Evolutionary conservation across 345 rosid species (phyloP).

Genomic region (Gossypium raimondii): DNA sequence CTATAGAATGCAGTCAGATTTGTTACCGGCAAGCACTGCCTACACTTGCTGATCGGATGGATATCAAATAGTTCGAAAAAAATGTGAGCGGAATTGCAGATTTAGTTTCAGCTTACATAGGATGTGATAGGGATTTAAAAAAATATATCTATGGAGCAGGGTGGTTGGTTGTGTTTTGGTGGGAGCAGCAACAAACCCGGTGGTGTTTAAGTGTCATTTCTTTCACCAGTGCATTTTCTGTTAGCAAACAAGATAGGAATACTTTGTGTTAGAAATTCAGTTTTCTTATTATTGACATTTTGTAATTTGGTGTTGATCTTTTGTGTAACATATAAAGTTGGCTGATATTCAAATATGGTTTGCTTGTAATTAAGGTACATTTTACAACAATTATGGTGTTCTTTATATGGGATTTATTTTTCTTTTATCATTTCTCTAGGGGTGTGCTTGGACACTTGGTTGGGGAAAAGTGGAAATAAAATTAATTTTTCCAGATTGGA

Average conservation of each 20-base stretch:
- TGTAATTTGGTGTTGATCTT: slow-evolving; percentile 11
- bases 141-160: background rate
- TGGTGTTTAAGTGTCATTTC: background rate
- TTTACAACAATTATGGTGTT: no score
- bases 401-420: no score
- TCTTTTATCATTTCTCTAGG: no score
- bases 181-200: background rate
- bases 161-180: background rate
- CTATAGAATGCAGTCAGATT: background rate
- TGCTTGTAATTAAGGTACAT: background rate
- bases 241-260: background rate
- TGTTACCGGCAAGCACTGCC: background rate
- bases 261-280: slow-evolving; percentile 5
- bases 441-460: no score
- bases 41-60: slow-evolving; percentile 2
- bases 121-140: background rate
- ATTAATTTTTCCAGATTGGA: no score
- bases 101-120: slow-evolving; percentile 21
- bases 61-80: background rate
- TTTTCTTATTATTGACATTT: slow-evolving; percentile 10
- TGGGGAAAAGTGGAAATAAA: no score
- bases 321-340: background rate
- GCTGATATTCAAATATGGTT: background rate
- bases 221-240: slow-evolving; percentile 7
- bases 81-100: slow-evolving; percentile 24